Evolutionary conservation across 1,284 basidiomycete genomes (phyloP), one percentile per base, ranked within the genome.

Genomic region (Tilletia indica): DNA sequence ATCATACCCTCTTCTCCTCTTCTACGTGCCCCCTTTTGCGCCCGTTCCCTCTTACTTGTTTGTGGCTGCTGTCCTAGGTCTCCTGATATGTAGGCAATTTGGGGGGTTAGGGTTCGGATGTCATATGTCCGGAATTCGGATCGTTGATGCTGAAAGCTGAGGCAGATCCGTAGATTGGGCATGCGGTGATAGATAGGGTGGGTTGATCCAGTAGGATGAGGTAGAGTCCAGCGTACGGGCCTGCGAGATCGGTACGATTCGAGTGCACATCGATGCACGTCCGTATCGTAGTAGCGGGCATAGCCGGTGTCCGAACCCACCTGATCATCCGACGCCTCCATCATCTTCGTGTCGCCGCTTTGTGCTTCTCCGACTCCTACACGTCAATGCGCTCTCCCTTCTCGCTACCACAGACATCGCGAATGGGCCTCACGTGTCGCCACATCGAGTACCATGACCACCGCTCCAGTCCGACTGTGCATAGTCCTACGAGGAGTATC

Each of bases 371-470:
- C 51, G 58, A 34, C n/a, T n/a, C n/a, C n/a, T n/a, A n/a, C n/a
- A n/a, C n/a, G n/a, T n/a, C n/a, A n/a, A n/a, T 48, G n/a, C n/a
- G n/a, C n/a, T n/a, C n/a, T n/a, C n/a, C n/a, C n/a, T n/a, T n/a
- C n/a, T n/a, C n/a, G 31, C 58, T 68, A 71, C 75, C 38, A 42
- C 38, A 81, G 8, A 77, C 74, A n/a, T 45, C 54, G 16, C 71
- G 71, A 0, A 76, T 78, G 4, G 67, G 36, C 51, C 74, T 71
- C 2, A 81, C 70, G 42, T 75, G 73, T 34, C 61, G 72, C 3
- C 70, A 25, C 68, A 79, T 70, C 45, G 68, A 73, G 38, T 74
- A 63, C 73, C 76, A 81, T 25, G 61, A 68, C 56, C 68, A n/a
- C n/a, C n/a, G n/a, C n/a, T n/a, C n/a, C n/a, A n/a, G n/a, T n/a